Conservation (phyloP, 176 grass and related monocot genomes). For the Triticum urartu region DNA sequence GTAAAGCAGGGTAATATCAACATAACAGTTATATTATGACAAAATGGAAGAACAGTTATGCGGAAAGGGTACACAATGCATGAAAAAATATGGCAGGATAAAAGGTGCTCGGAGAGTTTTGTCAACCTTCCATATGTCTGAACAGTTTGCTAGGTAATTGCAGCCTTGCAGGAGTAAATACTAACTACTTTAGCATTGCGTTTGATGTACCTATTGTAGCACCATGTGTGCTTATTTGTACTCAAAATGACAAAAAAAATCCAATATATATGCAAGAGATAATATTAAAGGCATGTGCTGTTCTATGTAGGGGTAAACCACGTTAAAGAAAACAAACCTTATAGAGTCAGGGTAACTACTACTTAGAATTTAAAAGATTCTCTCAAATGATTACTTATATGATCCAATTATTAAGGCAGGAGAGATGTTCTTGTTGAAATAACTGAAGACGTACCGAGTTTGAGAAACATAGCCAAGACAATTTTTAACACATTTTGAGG, state of each 20-base stretch:
- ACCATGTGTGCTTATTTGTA: background rate
- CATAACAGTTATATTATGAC: background rate
- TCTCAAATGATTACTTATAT: background rate
- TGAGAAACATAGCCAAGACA: conserved; percentile 75
- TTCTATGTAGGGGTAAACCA: conserved; percentile 2
- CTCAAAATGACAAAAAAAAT: background rate
- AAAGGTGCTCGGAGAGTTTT: background rate
- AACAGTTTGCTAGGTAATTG: background rate
- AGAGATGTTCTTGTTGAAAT: conserved; percentile 9
- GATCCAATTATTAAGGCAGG: conserved; percentile 10
- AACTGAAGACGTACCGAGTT: conserved; percentile 72
- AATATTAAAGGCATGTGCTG: background rate
- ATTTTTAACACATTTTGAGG: conserved; percentile 48
- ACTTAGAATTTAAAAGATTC: background rate
- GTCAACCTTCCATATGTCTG: background rate
- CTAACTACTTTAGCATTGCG: conserved; percentile 3
- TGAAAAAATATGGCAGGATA: background rate
- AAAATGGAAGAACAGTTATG: background rate
- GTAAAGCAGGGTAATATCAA: background rate
- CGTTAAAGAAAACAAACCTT: background rate
- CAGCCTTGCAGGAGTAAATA: background rate
- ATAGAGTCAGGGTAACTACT: conserved; percentile 8
- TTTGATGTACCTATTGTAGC: background rate
- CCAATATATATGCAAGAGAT: background rate
- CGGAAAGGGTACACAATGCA: conserved; percentile 14